A percentile compares a stretch with the other conserved stretches of the same genome.
phyloP scores from a whole-genome alignment of 2,329 filamentous ascomycete genomes.

The Calonectria pseudoreteaudii region DNA sequence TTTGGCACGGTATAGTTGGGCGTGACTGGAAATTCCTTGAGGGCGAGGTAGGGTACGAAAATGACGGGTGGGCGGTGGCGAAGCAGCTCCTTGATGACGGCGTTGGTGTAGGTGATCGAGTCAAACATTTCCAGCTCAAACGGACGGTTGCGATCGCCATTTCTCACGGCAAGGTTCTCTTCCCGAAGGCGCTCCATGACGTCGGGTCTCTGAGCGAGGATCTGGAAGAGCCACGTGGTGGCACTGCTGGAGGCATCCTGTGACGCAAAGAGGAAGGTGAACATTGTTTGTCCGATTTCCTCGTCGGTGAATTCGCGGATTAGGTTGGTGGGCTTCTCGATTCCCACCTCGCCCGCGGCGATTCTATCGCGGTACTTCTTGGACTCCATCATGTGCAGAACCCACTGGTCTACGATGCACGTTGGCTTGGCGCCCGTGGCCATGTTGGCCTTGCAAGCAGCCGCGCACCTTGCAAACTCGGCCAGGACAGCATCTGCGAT shows the following conservation, averaged over 20 bases:
- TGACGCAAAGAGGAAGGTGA: slow-evolving; percentile 66
- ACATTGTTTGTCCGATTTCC: slow-evolving; percentile 63
- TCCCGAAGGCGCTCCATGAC: slow-evolving; percentile 58
- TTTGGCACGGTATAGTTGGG: slow-evolving; percentile 61
- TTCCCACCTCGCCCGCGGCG: slow-evolving; percentile 63
- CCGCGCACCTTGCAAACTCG: slow-evolving; percentile 78
- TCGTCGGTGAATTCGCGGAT: slow-evolving; percentile 63
- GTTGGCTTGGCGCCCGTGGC: slow-evolving; percentile 74
- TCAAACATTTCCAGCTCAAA: slow-evolving; percentile 61
- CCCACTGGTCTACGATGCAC: slow-evolving; percentile 84
- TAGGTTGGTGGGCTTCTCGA: slow-evolving; percentile 58
- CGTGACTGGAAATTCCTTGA: slow-evolving; percentile 60
- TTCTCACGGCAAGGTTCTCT: slow-evolving; percentile 59
- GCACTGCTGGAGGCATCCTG: slow-evolving; percentile 66
- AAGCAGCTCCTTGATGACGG: slow-evolving; percentile 65
- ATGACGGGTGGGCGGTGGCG: slow-evolving; percentile 65
- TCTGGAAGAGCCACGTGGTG: slow-evolving; percentile 65
- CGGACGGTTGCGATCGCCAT: slow-evolving; percentile 53
- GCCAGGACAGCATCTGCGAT: slow-evolving; percentile 76
- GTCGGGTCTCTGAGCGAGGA: slow-evolving; percentile 63
- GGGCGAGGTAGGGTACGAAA: slow-evolving; percentile 64
- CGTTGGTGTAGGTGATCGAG: slow-evolving; percentile 62
- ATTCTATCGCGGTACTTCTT: slow-evolving; percentile 73
- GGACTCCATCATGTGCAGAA: slow-evolving; percentile 79
- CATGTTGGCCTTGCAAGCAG: slow-evolving; percentile 79